Base-by-base conservation (phyloP, 352 stramenopile genomes). In the Phytopythium mirpurense region DNA sequence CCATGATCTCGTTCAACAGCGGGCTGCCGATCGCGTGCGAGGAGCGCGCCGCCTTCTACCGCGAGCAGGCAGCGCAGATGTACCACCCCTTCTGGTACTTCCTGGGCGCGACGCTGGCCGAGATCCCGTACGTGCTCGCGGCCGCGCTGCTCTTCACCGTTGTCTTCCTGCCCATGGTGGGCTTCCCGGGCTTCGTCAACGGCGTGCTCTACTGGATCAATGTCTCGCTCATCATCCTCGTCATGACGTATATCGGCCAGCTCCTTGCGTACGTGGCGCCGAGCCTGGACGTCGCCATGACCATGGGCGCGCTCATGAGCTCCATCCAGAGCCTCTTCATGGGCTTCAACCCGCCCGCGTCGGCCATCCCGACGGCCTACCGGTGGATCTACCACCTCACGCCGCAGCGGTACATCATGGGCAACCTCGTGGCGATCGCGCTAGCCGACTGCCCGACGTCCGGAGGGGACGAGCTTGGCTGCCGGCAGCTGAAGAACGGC, bases 1-100 rank as follows among this genome's bases (percentile, higher is more conserved):
- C 58, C 37, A 62, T 88, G 31, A 78, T 83, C 34, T 68, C 62
- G 27, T 72, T 90, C 31, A 56, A 84, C 21, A 76, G 56, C 1
- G 68, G 78, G 9, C 45, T 93, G 12, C 61, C 76, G 16, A 52
- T 90, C 1, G 70, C 89, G 49, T 62, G 75, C 59, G 67, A 68
- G 37, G 78, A 94, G 43, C 68, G 87, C 26, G 81, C 84, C 42
- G 76, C 84, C 54, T 96, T 81, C 46, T 95, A 95, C 34, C 47
- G 47, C 18, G 47, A 54, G 34, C 47, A 23, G 8, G 47, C 34
- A 5, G 34, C 32, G 32, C 47, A 54, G 47, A 45, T 23, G 24
- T 54, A 54, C 47, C 32, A 45, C 47, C 18, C 47, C 16, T 44
- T 72, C 57, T 81, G 15, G 83, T 95, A 62, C 78, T 86, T 44